These are phyloP conservation scores for Botrytis squamosa DNA, from an alignment of 2,329 filamentous ascomycete genomes.

Conservation along the genomic window DNA sequence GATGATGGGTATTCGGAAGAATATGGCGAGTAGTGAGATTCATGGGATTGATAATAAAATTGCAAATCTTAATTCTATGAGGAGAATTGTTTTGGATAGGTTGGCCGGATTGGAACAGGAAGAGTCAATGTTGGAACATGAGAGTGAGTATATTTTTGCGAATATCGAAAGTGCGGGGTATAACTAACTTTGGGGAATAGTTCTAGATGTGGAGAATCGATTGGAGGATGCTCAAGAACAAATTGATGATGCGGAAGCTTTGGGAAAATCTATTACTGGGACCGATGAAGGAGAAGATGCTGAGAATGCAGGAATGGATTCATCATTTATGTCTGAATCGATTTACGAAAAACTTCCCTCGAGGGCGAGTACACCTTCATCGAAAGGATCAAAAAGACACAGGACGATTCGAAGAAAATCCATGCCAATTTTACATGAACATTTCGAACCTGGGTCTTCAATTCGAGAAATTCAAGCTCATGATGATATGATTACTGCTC, in stretches of 20 bases:
- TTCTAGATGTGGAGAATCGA: conserved; percentile 60
- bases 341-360: conserved; percentile 89
- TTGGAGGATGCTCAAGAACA: conserved; percentile 61
- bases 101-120: conserved; percentile 86
- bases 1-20: conserved; percentile 89
- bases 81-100: conserved; percentile 84
- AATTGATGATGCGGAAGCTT: conserved; percentile 57
- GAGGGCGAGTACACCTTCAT: conserved; percentile 49
- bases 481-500: conserved; percentile 78
- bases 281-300: conserved; percentile 54
- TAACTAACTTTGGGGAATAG: conserved; percentile 41
- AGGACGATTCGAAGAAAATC: conserved; percentile 70
- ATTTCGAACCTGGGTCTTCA: conserved; percentile 83
- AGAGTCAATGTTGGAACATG: conserved; percentile 84
- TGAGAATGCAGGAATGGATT: conserved; percentile 44
- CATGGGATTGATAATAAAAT: conserved; percentile 97
- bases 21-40: conserved; percentile 96
- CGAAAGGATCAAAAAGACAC: conserved; percentile 47
- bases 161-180: background rate
- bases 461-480: conserved; percentile 90
- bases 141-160: conserved; percentile 56
- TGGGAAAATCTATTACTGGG: conserved; percentile 52
- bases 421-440: conserved; percentile 93
- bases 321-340: conserved; percentile 92
- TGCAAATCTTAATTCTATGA: conserved; percentile 87